Percentiles rank a stretch among this genome's conserved stretches.
These are phyloP conservation scores for Mariannaea elegans DNA, from an alignment of 2,329 filamentous ascomycete species.

Conservation along the genomic window DNA sequence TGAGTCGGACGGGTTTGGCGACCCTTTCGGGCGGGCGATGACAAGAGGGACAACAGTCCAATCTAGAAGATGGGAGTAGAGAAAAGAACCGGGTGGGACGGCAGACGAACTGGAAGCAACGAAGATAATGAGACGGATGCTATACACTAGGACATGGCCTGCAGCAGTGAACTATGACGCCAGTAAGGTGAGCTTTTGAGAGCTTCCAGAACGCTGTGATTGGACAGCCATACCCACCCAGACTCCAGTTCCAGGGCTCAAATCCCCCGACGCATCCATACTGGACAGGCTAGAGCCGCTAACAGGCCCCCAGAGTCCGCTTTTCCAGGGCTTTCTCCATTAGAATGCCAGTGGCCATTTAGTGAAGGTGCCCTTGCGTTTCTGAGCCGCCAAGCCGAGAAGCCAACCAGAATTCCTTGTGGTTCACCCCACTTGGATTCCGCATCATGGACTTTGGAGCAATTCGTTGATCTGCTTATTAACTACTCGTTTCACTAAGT, in stretches of 20 bases:
- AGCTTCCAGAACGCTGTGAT: not conserved
- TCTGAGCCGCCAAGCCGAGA: too few relatives aligned
- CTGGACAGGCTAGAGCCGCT: not conserved
- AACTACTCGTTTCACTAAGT: too few relatives aligned
- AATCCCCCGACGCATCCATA: not conserved
- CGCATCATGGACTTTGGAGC: too few relatives aligned
- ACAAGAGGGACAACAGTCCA: not conserved
- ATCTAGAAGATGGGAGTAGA: not conserved
- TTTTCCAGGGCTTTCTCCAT: too few relatives aligned
- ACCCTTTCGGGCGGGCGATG: not conserved
- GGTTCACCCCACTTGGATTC: too few relatives aligned
- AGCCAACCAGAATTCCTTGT: too few relatives aligned
- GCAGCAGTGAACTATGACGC: slow-evolving; percentile 13
- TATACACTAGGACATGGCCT: not conserved
- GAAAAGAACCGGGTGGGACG: slow-evolving; percentile 2
- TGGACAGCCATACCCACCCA: not conserved
- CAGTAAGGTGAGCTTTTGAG: not conserved
- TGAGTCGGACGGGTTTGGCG: not conserved
- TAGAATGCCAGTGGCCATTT: too few relatives aligned
- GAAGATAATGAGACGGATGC: not conserved
- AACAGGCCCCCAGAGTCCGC: not conserved
- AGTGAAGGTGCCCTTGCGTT: too few relatives aligned
- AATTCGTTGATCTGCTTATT: too few relatives aligned
- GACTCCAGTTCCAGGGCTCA: not conserved
- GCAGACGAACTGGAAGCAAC: not conserved